phyloP scores from a whole-genome alignment of 164 flowering plant species.

The Berberis vulgaris region DNA sequence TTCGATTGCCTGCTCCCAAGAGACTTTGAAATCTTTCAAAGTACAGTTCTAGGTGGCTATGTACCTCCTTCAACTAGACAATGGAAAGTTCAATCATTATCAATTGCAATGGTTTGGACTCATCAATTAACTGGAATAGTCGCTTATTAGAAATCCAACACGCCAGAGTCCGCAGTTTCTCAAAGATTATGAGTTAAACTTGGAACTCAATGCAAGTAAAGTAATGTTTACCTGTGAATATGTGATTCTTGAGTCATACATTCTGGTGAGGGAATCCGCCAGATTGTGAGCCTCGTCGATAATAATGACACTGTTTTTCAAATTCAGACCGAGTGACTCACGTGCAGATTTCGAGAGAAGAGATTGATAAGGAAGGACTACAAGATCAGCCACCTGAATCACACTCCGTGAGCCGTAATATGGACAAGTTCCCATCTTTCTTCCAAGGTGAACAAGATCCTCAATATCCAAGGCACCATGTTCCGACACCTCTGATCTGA shows the following conservation, averaged over 20 bases:
- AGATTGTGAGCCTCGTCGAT: slow-evolving; percentile 99
- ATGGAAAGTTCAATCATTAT: no score
- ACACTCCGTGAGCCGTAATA: slow-evolving; percentile 89
- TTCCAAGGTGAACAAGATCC: slow-evolving; percentile 82
- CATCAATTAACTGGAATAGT: no score
- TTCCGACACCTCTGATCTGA: slow-evolving; percentile 43
- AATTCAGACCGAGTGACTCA: slow-evolving; percentile 77
- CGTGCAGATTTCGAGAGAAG: slow-evolving; percentile 88
- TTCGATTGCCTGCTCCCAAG: slow-evolving; percentile 85
- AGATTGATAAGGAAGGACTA: slow-evolving; percentile 95
- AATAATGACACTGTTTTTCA: slow-evolving; percentile 71
- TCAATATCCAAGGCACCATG: slow-evolving; percentile 80
- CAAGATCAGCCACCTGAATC: slow-evolving; percentile 70
- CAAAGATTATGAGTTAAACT: no score
- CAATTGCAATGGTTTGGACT: no score
- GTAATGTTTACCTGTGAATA: slow-evolving; percentile 52
- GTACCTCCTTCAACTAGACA: slow-evolving; percentile 56
- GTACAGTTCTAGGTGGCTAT: slow-evolving; percentile 46
- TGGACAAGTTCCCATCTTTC: slow-evolving; percentile 72
- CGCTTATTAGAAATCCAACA: no score
- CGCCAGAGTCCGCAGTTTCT: no score
- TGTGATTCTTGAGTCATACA: slow-evolving; percentile 80
- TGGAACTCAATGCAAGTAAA: not conserved
- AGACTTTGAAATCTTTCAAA: slow-evolving; percentile 54
- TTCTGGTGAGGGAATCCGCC: slow-evolving; percentile 89